These are phyloP conservation scores for Metschnikowia dekortorum DNA, from an alignment of 805 yeast species.

Conservation along the genomic window DNA sequence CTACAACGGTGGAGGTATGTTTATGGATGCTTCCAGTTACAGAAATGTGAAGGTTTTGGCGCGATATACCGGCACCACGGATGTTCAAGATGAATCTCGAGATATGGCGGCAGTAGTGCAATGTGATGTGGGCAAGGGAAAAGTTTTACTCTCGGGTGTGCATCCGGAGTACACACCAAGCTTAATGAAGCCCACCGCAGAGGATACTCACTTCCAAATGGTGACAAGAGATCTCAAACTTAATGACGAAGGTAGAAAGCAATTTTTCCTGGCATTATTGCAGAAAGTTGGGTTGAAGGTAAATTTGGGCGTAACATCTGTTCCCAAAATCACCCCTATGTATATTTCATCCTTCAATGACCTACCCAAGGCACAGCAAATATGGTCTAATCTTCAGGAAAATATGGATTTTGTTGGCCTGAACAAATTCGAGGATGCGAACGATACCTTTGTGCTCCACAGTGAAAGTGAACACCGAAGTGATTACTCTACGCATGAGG, in stretches of 20 bases:
- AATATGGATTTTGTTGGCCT: constrained; percentile 31
- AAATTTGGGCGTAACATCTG: constrained; percentile 43
- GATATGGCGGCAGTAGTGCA: constrained; percentile 67
- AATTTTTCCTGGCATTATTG: constrained; percentile 56
- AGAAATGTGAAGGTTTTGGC: constrained; percentile 71
- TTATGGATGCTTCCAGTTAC: constrained; percentile 65
- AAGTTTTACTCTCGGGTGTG: constrained; percentile 72
- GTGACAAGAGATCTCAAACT: constrained; percentile 35
- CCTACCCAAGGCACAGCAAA: constrained; percentile 25
- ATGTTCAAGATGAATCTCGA: constrained; percentile 39
- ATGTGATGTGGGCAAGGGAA: constrained; percentile 68
- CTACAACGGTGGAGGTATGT: constrained; percentile 88
- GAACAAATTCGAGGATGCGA: constrained; percentile 43
- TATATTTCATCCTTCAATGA: constrained; percentile 43
- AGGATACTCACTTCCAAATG: constrained; percentile 21
- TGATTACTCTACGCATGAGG: constrained; percentile 11
- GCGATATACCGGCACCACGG: constrained; percentile 51
- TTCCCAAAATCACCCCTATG: constrained; percentile 69
- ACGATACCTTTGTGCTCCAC: constrained; percentile 54
- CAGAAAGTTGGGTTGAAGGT: constrained; percentile 63
- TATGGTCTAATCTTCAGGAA: constrained; percentile 35
- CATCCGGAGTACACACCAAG: constrained; percentile 83
- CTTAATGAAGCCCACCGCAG: constrained; percentile 37
- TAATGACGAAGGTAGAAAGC: constrained; percentile 45
- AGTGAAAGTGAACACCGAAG: constrained; percentile 28